Percentiles rank a stretch among this genome's conserved stretches.
Evolutionary conservation across 371 early-diverging fungal genomes (phyloP).

Genomic region (Mortierella sp.): DNA sequence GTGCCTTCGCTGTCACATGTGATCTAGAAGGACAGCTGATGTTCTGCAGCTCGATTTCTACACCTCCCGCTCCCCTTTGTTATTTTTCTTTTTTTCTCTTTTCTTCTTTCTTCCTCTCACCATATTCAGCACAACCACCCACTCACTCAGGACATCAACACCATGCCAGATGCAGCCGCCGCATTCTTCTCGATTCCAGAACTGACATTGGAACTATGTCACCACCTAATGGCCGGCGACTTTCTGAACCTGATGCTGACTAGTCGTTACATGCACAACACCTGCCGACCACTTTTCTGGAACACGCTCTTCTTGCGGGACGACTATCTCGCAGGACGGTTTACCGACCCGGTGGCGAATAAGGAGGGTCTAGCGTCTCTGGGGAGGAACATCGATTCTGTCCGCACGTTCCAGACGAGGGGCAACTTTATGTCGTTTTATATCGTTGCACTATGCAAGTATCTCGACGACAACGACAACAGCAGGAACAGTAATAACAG

Average conservation of each 20-base stretch:
- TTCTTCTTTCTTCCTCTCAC: not conserved
- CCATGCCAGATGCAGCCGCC: not conserved
- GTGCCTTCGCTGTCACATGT: too few relatives aligned
- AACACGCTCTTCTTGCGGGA: not conserved
- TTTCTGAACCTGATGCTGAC: not conserved
- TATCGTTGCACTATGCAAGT: not conserved
- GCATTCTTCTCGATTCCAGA: slow-evolving; percentile 1
- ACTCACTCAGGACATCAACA: not conserved
- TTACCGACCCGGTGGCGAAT: not conserved
- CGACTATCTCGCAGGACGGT: not conserved
- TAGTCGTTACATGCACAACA: not conserved
- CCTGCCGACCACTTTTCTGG: not conserved
- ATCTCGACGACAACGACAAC: not conserved
- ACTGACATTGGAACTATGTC: not conserved
- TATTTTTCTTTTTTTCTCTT: not conserved
- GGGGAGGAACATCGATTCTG: not conserved
- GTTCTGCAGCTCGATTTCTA: too few relatives aligned
- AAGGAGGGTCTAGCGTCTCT: not conserved
- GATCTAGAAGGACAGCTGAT: too few relatives aligned
- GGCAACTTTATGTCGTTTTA: not conserved
- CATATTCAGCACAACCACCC: not conserved
- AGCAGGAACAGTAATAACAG: too few relatives aligned
- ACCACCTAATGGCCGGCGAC: not conserved
- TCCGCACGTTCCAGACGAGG: not conserved
- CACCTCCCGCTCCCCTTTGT: too few relatives aligned